A percentile compares a stretch with the other conserved stretches of the same genome.
phyloP scores from a whole-genome alignment of 1,139 yeast genomes.

The Magnusiomyces tetraspermus region DNA sequence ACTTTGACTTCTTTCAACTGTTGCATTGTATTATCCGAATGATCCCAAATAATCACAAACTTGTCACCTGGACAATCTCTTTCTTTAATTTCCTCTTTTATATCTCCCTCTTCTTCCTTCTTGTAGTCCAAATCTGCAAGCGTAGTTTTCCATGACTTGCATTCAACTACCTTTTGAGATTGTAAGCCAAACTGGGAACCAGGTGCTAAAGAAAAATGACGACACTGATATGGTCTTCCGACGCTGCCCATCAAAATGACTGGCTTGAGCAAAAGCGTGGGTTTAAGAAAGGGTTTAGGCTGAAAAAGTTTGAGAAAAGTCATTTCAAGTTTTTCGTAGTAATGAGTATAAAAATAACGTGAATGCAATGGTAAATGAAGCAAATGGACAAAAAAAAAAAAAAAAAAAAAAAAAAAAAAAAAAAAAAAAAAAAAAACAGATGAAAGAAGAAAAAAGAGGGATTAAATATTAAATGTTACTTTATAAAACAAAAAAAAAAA shows the following conservation, averaged over 20 bases:
- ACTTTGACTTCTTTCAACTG: slow-evolving; percentile 26
- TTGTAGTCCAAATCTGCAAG: slow-evolving; percentile 8
- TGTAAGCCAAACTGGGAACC: neutral
- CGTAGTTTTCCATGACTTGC: slow-evolving; percentile 10
- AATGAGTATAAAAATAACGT: too few relatives aligned
- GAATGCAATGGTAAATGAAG: neutral
- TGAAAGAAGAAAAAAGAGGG: neutral
- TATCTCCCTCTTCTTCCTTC: neutral
- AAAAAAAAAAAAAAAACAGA: too few relatives aligned
- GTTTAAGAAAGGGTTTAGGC: too few relatives aligned
- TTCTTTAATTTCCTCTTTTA: neutral
- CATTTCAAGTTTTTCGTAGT: too few relatives aligned
- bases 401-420: too few relatives aligned
- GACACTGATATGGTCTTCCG: neutral
- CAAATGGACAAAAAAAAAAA: neutral
- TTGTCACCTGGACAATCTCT: slow-evolving; percentile 2
- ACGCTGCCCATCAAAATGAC: too few relatives aligned
- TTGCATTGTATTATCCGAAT: neutral
- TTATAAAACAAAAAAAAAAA: too few relatives aligned
- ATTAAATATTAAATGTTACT: too few relatives aligned
- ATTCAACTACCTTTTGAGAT: slow-evolving; percentile 8
- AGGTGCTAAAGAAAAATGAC: neutral
- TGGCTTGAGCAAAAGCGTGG: too few relatives aligned
- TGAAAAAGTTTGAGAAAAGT: neutral
- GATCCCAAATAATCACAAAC: neutral